Base-by-base conservation (phyloP, 1,284 basidiomycete genomes). In the Sanghuangporus baumii region DNA sequence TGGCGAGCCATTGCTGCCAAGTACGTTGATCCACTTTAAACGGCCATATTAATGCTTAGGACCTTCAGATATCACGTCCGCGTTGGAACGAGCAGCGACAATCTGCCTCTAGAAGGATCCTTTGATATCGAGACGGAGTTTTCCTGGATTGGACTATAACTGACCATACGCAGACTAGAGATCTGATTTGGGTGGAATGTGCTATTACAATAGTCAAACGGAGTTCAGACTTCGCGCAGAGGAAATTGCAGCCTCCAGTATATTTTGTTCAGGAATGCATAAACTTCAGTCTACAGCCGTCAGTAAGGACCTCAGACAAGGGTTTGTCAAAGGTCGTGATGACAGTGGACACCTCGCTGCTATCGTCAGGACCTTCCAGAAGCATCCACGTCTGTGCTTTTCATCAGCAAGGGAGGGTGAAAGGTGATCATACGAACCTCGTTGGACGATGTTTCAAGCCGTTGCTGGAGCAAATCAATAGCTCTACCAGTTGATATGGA, bases 61-160 rank as follows among this genome's bases (percentile, higher is more conserved):
- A 40, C 34, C 40, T 38, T 31, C 9, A 73, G 66, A 48, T 84
- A 85, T 69, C 71, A 65, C 3, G 71, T 87, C 3, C 71, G 74
- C 61, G 74, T 83, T 46, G 84, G 83, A 4, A 74, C 75, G 58
- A 82, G 78, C 67, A 80, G 79, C 60, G 76, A 77, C 26, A 74
- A 79, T 48, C 71, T 84, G 59, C 68, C 74, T 18, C 68, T 84
- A 40, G 60, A 71, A 38, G 73, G 71, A 12, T 68, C 69, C 20
- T 77, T 84, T 54, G 70, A 71, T 26, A 58, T 85, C 31, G 65
- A 71, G 60, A 71, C 73, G 40, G 71, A 68, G 1, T 79, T 83
- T 62, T 71, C 69, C n/a, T 86, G 83, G 84, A 72, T 65, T 55
- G 82, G 81, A 16, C 66, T 85, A 69, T 78, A 66, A 68, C 18